Percentiles rank a stretch among this genome's conserved stretches.
These are phyloP conservation scores for Amanita rimosa DNA, from an alignment of 768 basidiomycete genomes.

Conservation along the genomic window DNA sequence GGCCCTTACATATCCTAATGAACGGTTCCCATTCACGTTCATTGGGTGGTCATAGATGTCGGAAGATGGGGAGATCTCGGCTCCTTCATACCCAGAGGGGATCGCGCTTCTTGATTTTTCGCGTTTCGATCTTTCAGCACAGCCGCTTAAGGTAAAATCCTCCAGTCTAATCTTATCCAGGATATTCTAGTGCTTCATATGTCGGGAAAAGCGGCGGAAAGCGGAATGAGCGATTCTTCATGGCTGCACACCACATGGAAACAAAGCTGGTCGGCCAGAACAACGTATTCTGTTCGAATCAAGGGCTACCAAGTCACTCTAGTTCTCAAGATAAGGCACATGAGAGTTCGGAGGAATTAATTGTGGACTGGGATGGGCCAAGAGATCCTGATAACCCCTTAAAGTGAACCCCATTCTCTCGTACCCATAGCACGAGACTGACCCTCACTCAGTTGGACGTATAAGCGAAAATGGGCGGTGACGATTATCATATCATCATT, in stretches of 20 bases:
- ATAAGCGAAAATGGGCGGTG: slow-evolving; percentile 49
- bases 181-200: slow-evolving; percentile 44
- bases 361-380: slow-evolving; percentile 56
- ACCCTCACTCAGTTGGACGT: slow-evolving; percentile 35
- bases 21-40: slow-evolving; percentile 41
- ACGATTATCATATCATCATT: slow-evolving; percentile 56
- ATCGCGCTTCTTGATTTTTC: slow-evolving; percentile 44
- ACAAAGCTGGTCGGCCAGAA: too few species aligned
- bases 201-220: slow-evolving; percentile 18
- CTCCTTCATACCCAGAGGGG: slow-evolving; percentile 25
- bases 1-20: slow-evolving; percentile 67
- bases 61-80: slow-evolving; percentile 22
- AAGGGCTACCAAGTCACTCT: too few species aligned
- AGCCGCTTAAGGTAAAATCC: slow-evolving; percentile 52
- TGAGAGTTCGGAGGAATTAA: slow-evolving; percentile 11
- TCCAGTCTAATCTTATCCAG: neutral
- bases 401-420: slow-evolving; percentile 30
- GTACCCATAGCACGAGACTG: neutral
- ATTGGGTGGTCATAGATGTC: slow-evolving; percentile 66
- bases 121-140: slow-evolving; percentile 49
- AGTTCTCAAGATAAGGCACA: too few species aligned
- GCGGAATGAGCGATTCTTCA: too few species aligned
- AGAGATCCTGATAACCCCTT: slow-evolving; percentile 49
- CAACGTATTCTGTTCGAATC: too few species aligned
- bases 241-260: too few species aligned